Evolutionary conservation across 352 stramenopile genomes (phyloP), one percentile per base, ranked within the genome.

Genomic region (Phytophthora hybrid): DNA sequence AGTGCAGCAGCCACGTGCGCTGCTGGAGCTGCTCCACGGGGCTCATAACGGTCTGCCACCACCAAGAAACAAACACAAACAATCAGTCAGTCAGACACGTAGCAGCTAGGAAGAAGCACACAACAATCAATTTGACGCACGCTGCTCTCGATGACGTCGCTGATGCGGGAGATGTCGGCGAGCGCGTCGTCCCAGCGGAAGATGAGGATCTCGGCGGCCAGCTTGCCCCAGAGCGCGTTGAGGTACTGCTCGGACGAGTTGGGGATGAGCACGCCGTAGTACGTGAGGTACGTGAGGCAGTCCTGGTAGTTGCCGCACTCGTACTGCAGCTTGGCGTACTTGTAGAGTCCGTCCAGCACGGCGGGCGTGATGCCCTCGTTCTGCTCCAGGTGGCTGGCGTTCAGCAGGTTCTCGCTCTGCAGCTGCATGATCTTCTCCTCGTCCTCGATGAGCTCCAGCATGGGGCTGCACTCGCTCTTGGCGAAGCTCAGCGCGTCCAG

Each of bases 1-100:
- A 99, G 86, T 99, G 98, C 49, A 99, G 86, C 31, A 99, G 84
- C 98, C 98, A 99, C 53, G 94, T 98, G 70, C 98, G 93, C 85
- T 99, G 96, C 84, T 99, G 93, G 18, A 99, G 91, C 76, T 98
- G 93, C 75, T 98, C 88, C 41, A 99, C 87, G 11, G 96, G 81
- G 55, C 86, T 87, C 84, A 93, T 94, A 21, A 80, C 70, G 39
- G 73, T 81, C 87, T 94, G 66, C 71, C 37, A 19, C 56, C 11
- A 64, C 21, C 54, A 60, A 18, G 73, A 31, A 44, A 44, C 13
- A 44, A 18, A 44, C 10, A 44, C 10, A 18, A 14, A 44, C 37
- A 44, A 7, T 18, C 6, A 44, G 10, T 5, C 5, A 44, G 9
- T 44, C 26, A 31, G 26, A 3, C 26, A 31, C 26, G 26, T 31